Base-by-base conservation (phyloP, 2,329 filamentous ascomycete genomes). In the Penicillium sp. region DNA sequence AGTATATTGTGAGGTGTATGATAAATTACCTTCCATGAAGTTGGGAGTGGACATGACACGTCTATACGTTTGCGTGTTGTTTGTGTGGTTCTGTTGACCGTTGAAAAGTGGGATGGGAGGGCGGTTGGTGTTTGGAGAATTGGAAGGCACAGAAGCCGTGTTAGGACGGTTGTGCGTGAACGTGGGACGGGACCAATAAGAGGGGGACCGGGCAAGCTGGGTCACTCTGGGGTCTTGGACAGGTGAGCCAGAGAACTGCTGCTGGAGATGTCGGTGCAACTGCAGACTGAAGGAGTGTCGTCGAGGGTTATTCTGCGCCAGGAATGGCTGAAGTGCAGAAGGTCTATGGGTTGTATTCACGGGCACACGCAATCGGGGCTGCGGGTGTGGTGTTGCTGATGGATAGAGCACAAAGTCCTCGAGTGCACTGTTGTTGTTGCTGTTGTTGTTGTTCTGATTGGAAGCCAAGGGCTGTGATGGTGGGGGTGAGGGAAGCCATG, bases 381-480 rank as follows among this genome's bases (percentile, higher is more conserved):
- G 68, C 61, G 65, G 66, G 58, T 65, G 66, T 55, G 69, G 62
- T 45, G 63, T 59, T 53, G 50, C 19, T 23, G 69, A 58, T 25
- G 75, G 77, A 65, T 71, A 79, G 56, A 79, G 76, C 57, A 78
- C 76, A 61, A 79, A 79, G 77, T 79, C 77, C 69, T 74, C 70
- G 50, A 66, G 63, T 53, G 63, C 65, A 67, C 62, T 67, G 60
- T 67, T 67, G 65, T 64, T 70, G 71, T 64, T 68, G 63, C 55
- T 68, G 70, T 45, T 62, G 66, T 59, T 70, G 68, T 64, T 67
- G 68, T 65, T 72, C 67, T 63, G 61, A 68, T 66, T 66, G 64
- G 70, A 68, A 74, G 75, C 75, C 75, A 66, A 69, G 63, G 76
- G 76, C 76, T 75, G 74, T 63, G 67, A 64, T 54, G 68, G 70